Conservation (phyloP, 257 asterid species). For the Linderniella brevidens region DNA sequence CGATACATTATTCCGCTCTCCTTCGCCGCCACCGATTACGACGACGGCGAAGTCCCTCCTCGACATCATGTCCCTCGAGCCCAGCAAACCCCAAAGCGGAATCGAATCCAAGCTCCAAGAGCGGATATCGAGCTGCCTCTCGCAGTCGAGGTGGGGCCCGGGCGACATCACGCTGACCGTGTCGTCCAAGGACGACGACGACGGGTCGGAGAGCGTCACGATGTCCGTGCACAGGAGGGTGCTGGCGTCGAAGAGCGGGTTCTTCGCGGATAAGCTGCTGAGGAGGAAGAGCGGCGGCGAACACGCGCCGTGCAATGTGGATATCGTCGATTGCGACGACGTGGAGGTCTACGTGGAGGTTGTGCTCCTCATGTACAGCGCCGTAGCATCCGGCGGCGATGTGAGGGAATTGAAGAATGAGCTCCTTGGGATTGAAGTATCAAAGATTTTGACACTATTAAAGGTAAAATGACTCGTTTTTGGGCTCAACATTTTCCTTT, state of each 20-base stretch:
- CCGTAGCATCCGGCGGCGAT: too few relatives aligned
- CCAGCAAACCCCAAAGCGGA: constrained; percentile 25
- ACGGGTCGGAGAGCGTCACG: constrained; percentile 3
- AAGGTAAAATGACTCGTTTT: constrained; percentile 26
- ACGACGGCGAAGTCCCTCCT: constrained; percentile 28
- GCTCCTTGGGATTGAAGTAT: constrained; percentile 43
- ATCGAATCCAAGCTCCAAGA: constrained; percentile 34
- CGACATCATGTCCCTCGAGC: constrained; percentile 72
- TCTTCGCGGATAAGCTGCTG: constrained; percentile 62
- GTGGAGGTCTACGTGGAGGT: constrained; percentile 74
- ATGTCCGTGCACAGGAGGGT: constrained; percentile 51
- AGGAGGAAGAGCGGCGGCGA: too few relatives aligned
- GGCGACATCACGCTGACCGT: constrained; percentile 80
- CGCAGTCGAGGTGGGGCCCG: constrained; percentile 28
- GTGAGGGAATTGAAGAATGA: constrained; percentile 44
- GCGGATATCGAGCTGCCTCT: constrained; percentile 35
- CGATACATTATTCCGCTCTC: constrained; percentile 27
- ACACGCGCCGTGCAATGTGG: constrained; percentile 70
- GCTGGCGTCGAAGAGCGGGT: constrained; percentile 47
- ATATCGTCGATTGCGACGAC: constrained; percentile 85
- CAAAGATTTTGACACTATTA: constrained; percentile 56
- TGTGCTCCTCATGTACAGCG: constrained; percentile 63
- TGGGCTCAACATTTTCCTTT: not conserved
- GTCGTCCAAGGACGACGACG: constrained; percentile 9
- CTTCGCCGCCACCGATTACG: constrained; percentile 37